These are phyloP conservation scores for Suhomyces prunicola DNA, from an alignment of 805 yeast species.

Conservation along the genomic window DNA sequence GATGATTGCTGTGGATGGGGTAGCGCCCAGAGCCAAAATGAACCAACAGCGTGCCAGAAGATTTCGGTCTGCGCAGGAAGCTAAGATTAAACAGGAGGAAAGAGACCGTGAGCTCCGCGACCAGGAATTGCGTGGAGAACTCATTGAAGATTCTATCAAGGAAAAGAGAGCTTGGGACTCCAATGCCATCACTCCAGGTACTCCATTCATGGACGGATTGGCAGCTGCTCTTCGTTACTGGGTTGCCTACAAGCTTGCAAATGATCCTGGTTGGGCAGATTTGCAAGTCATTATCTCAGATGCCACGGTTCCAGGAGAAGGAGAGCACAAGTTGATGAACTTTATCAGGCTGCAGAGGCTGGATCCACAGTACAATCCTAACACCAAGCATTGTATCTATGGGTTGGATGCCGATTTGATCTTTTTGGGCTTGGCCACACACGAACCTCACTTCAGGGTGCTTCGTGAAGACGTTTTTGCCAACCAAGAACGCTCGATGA, in stretches of 20 bases:
- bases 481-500: constrained; percentile 52
- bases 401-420: constrained; percentile 98
- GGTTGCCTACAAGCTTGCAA: constrained; percentile 83
- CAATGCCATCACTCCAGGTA: constrained; percentile 97
- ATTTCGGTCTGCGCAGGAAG: constrained; percentile 88
- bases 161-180: constrained; percentile 87
- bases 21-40: constrained; percentile 98
- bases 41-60: constrained; percentile 94
- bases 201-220: constrained; percentile 92
- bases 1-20: constrained; percentile 97
- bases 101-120: constrained; percentile 58
- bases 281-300: constrained; percentile 89
- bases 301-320: constrained; percentile 98
- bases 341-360: constrained; percentile 87
- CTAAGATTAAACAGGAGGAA: constrained; percentile 71
- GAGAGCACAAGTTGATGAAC: constrained; percentile 97
- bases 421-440: constrained; percentile 93
- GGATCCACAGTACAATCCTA: constrained; percentile 84
- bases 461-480: constrained; percentile 96
- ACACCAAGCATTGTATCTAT: constrained; percentile 92
- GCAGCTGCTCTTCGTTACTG: constrained; percentile 84
- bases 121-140: constrained; percentile 63
- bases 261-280: constrained; percentile 91
- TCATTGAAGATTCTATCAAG: constrained; percentile 71
- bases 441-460: constrained; percentile 93